Evolutionary conservation across 352 stramenopile genomes (phyloP), one percentile per base, ranked within the genome.

Genomic region (Phytophthora nicotianae): DNA sequence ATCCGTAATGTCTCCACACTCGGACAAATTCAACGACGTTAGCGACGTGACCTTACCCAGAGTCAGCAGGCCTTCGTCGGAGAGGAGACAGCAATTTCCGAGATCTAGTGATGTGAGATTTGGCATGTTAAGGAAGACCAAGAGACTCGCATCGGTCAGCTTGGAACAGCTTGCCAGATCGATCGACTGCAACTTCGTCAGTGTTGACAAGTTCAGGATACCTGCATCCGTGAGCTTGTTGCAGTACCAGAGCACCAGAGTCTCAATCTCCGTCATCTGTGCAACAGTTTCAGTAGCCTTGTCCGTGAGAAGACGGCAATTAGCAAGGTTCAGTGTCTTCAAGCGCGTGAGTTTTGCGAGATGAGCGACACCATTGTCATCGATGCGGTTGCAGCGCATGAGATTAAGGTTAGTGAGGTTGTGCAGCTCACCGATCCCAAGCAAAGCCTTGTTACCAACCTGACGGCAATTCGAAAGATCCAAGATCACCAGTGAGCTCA

Each of bases 201-300:
- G 70, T 1, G 48, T 27, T 7, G 64, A 52, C 17, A 92, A 60
- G 4, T 74, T 68, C 3, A 61, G 10, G 16, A 92, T 70, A 3
- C 79, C 85, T 0, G 21, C 21, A 65, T 96, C 85, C 0, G 81
- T 93, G 21, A 97, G 72, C 60, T 93, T 93, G 70, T 88, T 90
- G 65, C 86, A 97, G 67, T 95, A 90, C 75, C 85, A 90, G 8
- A 97, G 61, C 29, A 89, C 77, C 8, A 97, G 68, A 27, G 75
- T 82, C 50, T 91, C 69, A 5, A 96, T 59, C 5, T 62, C 42
- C 16, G 66, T 63, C 62, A 93, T 79, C 27, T 66, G 58, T 1
- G 72, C 56, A 17, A 97, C 59, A 9, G 83, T 59, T 20, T 24
- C 7, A 5, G 74, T 76, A 13, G 73, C 71, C 0, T 23, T 66